phyloP scores from a whole-genome alignment of 1,139 yeast species.

The Wickerhamomyces sp. region DNA sequence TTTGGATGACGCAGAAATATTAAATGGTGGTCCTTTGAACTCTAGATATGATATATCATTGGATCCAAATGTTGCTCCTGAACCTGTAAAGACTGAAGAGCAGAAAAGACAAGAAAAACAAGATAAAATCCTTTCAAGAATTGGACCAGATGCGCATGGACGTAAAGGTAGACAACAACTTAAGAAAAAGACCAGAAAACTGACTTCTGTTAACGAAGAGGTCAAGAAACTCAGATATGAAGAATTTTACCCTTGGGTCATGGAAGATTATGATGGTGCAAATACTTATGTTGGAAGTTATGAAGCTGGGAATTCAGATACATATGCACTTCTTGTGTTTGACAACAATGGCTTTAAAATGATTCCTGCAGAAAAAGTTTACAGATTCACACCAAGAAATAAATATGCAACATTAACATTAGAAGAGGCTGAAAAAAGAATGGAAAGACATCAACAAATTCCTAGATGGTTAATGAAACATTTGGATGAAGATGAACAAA shows the following conservation, averaged over 20 bases:
- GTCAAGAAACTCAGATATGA: constrained; percentile 85
- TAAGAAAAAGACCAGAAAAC: constrained; percentile 82
- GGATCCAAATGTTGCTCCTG: constrained; percentile 33
- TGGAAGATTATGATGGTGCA: constrained; percentile 92
- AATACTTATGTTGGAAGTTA: constrained; percentile 95
- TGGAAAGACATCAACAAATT: constrained; percentile 76
- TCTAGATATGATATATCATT: constrained; percentile 10
- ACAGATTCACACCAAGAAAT: constrained; percentile 89
- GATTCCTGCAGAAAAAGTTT: constrained; percentile 93
- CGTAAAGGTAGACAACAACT: constrained; percentile 57
- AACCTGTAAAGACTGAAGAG: constrained; percentile 28
- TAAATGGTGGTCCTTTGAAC: constrained; percentile 37
- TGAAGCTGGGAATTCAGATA: constrained; percentile 89
- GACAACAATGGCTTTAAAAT: constrained; percentile 71
- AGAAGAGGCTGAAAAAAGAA: constrained; percentile 94
- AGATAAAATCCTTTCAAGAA: constrained; percentile 41
- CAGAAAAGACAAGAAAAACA: constrained; percentile 20
- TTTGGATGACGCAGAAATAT: constrained; percentile 26
- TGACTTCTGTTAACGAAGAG: constrained; percentile 72
- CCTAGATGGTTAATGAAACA: constrained; percentile 98
- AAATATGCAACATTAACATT: constrained; percentile 89
- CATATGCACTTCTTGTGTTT: constrained; percentile 80
- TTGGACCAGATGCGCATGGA: constrained; percentile 94
- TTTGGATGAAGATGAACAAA: constrained; percentile 59
- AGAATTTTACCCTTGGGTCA: constrained; percentile 96